These are phyloP conservation scores for Zopfia rhizophila DNA, from an alignment of 2,329 filamentous ascomycete species.

Conservation along the genomic window DNA sequence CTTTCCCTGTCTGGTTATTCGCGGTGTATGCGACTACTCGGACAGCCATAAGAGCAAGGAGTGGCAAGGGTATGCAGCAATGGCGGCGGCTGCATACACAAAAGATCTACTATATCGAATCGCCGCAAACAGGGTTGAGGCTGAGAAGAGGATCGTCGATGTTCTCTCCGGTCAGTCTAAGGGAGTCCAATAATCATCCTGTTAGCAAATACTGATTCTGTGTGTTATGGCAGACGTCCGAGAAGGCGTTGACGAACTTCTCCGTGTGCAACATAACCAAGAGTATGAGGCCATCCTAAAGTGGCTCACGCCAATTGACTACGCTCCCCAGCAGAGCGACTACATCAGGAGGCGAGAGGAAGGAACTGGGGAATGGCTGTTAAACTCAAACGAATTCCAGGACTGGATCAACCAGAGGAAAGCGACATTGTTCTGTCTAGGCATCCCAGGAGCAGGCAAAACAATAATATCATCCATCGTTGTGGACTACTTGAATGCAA, in stretches of 20 bases:
- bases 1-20: no score
- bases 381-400: constrained; percentile 31
- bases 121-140: constrained; percentile 8
- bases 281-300: constrained; percentile 29
- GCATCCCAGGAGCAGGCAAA: constrained; percentile 51
- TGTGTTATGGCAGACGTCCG: constrained; percentile 4
- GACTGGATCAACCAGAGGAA: constrained; percentile 35
- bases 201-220: constrained; percentile 28
- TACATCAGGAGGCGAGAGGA: no score
- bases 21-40: no score
- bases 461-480: constrained; percentile 46
- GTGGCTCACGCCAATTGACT: no score
- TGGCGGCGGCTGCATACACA: constrained; percentile 37
- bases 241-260: no score
- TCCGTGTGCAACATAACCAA: no score
- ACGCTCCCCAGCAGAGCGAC: no score
- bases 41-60: no score
- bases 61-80: no score
- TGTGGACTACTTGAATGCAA: constrained; percentile 33
- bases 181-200: not conserved
- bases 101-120: constrained; percentile 26
- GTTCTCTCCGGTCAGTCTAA: not conserved
- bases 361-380: no score
- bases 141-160: constrained; percentile 3
- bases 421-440: constrained; percentile 46